phyloP scores from a whole-genome alignment of 306 rosid genomes.

The Delonix regia region DNA sequence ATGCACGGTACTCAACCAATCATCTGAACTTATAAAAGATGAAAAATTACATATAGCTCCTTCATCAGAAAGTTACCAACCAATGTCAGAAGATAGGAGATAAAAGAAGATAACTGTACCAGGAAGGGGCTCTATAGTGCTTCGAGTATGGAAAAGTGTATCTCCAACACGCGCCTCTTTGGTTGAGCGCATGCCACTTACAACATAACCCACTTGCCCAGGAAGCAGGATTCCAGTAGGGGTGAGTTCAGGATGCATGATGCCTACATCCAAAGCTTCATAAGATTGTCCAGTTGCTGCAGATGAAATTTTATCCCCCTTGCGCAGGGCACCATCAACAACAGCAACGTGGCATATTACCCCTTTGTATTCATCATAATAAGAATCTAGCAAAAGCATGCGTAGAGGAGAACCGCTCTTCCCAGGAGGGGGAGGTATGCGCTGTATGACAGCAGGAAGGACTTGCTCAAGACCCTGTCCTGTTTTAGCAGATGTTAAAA shows the following conservation, averaged over 20 bases:
- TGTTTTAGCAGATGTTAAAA: slow-evolving; percentile 92
- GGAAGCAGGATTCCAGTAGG: slow-evolving; percentile 83
- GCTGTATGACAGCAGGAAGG: slow-evolving; percentile 86
- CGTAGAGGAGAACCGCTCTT: slow-evolving; percentile 65
- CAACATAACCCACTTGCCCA: slow-evolving; percentile 95
- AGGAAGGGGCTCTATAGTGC: slow-evolving; percentile 68
- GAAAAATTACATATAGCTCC: slow-evolving; percentile 9
- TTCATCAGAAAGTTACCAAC: slow-evolving; percentile 4
- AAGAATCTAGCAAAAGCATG: slow-evolving; percentile 91
- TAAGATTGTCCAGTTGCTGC: slow-evolving; percentile 74
- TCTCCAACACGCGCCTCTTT: slow-evolving; percentile 96
- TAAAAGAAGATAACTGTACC: slow-evolving; percentile 48
- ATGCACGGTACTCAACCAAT: slow-evolving; percentile 14
- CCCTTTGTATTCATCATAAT: slow-evolving; percentile 93
- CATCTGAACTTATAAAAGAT: background rate
- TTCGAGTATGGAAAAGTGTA: slow-evolving; percentile 71
- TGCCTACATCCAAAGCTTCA: slow-evolving; percentile 82
- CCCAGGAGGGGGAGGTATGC: slow-evolving; percentile 89
- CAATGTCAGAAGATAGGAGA: slow-evolving; percentile 4
- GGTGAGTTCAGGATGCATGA: slow-evolving; percentile 95
- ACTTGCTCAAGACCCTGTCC: slow-evolving; percentile 92
- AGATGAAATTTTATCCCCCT: slow-evolving; percentile 87
- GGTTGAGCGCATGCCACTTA: slow-evolving; percentile 97
- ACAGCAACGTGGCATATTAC: slow-evolving; percentile 93
- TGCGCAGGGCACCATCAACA: slow-evolving; percentile 77